Percentiles rank a stretch among this genome's conserved stretches.
These are phyloP conservation scores for Macadamia integrifolia DNA, from an alignment of 164 flowering plant genomes.

Conservation along the genomic window DNA sequence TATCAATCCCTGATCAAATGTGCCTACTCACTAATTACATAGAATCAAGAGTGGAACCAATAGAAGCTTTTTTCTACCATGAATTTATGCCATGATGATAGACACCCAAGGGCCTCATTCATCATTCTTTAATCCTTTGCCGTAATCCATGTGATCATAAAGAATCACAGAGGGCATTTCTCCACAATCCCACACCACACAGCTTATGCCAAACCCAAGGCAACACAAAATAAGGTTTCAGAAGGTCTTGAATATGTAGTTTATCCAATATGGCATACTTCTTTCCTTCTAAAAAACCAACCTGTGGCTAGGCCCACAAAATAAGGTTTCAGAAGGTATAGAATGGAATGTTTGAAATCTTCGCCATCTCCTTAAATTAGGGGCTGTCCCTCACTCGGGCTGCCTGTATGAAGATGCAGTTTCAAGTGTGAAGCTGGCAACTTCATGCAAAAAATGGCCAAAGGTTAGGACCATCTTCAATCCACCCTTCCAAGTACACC, in stretches of 20 bases:
- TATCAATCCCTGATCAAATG: not conserved
- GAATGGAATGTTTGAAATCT: not conserved
- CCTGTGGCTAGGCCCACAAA: not conserved
- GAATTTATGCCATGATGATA: not conserved
- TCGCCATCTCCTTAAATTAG: constrained; percentile 7
- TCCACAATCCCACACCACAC: not conserved
- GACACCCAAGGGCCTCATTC: not conserved
- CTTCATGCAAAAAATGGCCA: too few relatives aligned
- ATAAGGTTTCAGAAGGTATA: not conserved
- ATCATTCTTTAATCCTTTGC: not conserved
- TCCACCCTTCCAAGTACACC: too few relatives aligned
- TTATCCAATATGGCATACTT: not conserved
- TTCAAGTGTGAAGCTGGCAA: too few relatives aligned
- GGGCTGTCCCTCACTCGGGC: too few relatives aligned
- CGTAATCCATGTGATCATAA: not conserved
- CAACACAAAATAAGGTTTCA: not conserved
- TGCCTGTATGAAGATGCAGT: too few relatives aligned
- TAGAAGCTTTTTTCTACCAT: not conserved
- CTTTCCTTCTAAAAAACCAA: not conserved
- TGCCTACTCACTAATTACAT: not conserved
- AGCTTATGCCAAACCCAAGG: not conserved
- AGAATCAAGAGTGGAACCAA: not conserved
- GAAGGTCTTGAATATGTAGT: not conserved
- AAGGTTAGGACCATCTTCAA: too few relatives aligned
- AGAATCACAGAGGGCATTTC: not conserved